Evolutionary conservation across 2,329 filamentous ascomycete species (phyloP).

Genomic region (Phoma sp.): DNA sequence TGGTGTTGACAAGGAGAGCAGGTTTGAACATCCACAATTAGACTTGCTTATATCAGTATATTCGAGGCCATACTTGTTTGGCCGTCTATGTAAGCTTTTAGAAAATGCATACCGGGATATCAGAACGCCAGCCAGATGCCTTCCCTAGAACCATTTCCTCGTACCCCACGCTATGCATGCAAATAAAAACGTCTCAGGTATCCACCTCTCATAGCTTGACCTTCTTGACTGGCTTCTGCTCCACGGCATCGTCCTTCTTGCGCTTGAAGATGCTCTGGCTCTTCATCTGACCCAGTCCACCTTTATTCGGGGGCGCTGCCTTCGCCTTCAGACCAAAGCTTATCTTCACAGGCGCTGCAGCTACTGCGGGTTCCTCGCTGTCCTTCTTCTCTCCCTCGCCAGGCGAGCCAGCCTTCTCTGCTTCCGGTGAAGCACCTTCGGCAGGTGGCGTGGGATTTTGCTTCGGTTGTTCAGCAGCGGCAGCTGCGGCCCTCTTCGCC

Average conservation of each 20-base stretch:
- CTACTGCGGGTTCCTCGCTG: conserved; percentile 47
- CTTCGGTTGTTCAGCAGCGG: conserved; percentile 41
- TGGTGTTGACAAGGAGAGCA: too few relatives aligned
- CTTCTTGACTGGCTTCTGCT: conserved; percentile 44
- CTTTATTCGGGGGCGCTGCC: conserved; percentile 33
- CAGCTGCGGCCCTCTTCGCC: conserved; percentile 55
- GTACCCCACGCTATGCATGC: conserved; percentile 34
- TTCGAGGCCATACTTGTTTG: neutral
- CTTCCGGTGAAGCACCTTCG: conserved; percentile 40
- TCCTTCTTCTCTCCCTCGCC: conserved; percentile 76
- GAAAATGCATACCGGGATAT: neutral
- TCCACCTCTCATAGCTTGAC: conserved; percentile 36
- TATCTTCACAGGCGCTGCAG: conserved; percentile 41
- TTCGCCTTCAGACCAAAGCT: conserved; percentile 46
- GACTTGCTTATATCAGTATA: too few relatives aligned
- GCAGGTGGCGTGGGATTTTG: conserved; percentile 44
- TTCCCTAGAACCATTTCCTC: neutral
- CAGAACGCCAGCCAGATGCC: neutral
- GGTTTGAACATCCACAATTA: too few relatives aligned
- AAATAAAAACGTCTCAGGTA: neutral
- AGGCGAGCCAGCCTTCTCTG: conserved; percentile 59
- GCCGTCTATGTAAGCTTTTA: neutral
- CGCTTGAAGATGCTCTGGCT: conserved; percentile 49
- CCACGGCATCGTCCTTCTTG: conserved; percentile 34
- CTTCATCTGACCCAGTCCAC: conserved; percentile 43